Conservation (phyloP, 2,329 filamentous ascomycete species). For the Coleophoma cylindrospora region DNA sequence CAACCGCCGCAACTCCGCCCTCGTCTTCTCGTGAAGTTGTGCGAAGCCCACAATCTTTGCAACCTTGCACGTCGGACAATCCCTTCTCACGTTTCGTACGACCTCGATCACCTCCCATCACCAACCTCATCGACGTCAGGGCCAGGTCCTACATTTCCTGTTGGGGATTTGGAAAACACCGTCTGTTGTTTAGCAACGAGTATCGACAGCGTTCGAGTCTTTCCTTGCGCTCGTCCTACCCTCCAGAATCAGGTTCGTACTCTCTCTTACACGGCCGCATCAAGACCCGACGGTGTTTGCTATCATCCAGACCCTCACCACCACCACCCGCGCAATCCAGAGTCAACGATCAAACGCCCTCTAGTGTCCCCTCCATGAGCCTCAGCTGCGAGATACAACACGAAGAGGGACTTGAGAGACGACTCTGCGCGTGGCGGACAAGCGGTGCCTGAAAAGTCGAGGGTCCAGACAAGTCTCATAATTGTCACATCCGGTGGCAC, state of each 20-base stretch:
- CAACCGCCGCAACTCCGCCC: neutral
- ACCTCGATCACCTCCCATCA: constrained; percentile 4
- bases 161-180: neutral
- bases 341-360: neutral
- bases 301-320: neutral
- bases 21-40: constrained; percentile 3
- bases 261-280: neutral
- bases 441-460: neutral
- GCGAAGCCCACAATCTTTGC: neutral
- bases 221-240: neutral
- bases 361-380: too few relatives aligned
- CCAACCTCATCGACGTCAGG: constrained; percentile 10
- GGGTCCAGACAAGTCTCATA: neutral
- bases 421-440: neutral
- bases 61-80: constrained; percentile 1
- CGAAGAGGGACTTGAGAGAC: neutral
- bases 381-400: neutral
- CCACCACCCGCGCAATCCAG: neutral
- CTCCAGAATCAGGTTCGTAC: constrained; percentile 11
- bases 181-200: neutral
- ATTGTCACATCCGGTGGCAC: constrained; percentile 1
- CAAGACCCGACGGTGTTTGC: neutral
- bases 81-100: neutral
- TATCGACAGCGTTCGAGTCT: neutral
- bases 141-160: constrained; percentile 12